A percentile compares a stretch with the other conserved stretches of the same genome.
Evolutionary conservation across 2,329 filamentous ascomycete species (phyloP).

Genomic region (Verticillium longisporum): DNA sequence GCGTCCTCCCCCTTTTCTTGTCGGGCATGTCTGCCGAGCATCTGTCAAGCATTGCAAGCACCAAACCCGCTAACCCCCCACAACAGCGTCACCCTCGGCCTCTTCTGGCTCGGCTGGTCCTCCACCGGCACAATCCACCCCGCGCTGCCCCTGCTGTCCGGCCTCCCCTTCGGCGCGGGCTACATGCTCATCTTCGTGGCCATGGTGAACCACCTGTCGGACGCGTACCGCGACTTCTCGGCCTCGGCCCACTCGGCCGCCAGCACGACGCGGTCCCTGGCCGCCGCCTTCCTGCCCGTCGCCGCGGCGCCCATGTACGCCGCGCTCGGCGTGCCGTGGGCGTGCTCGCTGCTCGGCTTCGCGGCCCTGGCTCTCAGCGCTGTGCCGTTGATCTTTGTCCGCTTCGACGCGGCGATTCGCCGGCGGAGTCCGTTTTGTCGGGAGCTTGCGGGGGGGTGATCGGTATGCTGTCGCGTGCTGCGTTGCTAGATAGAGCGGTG

Average conservation of each 20-base stretch:
- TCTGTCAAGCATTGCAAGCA: too few species aligned
- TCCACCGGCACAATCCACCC: constrained; percentile 40
- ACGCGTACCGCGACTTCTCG: constrained; percentile 44
- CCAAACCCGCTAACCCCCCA: too few species aligned
- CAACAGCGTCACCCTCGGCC: constrained; percentile 28
- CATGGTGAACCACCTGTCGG: constrained; percentile 57
- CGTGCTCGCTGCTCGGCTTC: constrained; percentile 45
- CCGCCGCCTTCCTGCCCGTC: constrained; percentile 43
- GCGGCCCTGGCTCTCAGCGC: constrained; percentile 41
- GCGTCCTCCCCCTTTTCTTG: too few species aligned
- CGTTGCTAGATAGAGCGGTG: background rate
- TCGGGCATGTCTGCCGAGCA: too few species aligned
- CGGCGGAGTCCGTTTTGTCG: background rate
- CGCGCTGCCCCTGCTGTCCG: constrained; percentile 51
- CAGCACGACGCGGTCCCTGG: constrained; percentile 10
- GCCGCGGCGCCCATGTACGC: constrained; percentile 43
- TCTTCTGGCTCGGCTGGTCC: constrained; percentile 59
- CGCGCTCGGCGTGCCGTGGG: constrained; percentile 37
- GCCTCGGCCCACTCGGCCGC: constrained; percentile 15
- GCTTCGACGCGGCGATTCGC: constrained; percentile 29
- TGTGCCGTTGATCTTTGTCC: constrained; percentile 46
- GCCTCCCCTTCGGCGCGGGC: constrained; percentile 54
- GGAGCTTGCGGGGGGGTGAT: background rate
- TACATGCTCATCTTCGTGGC: constrained; percentile 59
- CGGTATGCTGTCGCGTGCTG: background rate